Conservation (phyloP, 345 rosid genomes). For the Populus simonii region DNA sequence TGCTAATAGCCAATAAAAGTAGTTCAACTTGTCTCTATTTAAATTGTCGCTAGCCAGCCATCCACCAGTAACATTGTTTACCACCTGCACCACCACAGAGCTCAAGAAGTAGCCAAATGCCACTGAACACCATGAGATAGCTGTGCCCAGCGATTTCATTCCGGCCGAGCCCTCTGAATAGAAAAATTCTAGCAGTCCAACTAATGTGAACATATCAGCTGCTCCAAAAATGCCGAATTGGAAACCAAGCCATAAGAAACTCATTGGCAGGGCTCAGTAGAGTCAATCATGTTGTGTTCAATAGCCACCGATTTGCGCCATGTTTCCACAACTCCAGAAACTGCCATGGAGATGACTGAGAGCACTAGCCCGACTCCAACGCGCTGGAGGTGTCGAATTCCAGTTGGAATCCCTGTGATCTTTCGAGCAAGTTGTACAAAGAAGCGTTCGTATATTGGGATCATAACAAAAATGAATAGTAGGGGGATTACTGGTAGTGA, state of each 20-base stretch:
- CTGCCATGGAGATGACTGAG: conserved; percentile 53
- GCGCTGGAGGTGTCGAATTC: conserved; percentile 54
- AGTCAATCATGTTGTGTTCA: conserved; percentile 48
- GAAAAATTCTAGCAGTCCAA: conserved; percentile 58
- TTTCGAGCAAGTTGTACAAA: conserved; percentile 51
- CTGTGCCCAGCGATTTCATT: conserved; percentile 53
- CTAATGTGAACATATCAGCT: conserved; percentile 55
- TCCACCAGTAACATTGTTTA: conserved; percentile 55
- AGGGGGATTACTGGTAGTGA: conserved; percentile 57
- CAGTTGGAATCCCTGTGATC: conserved; percentile 53
- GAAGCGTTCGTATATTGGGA: conserved; percentile 51
- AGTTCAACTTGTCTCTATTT: conserved; percentile 38
- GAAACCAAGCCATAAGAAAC: conserved; percentile 56
- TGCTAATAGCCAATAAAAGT: conserved; percentile 45
- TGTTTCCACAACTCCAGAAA: conserved; percentile 51
- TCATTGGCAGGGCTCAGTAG: conserved; percentile 45
- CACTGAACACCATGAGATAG: conserved; percentile 50
- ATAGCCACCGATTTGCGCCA: conserved; percentile 45
- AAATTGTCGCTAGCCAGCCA: conserved; percentile 47
- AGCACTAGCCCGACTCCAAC: conserved; percentile 51
- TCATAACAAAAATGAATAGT: conserved; percentile 41
- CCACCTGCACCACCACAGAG: conserved; percentile 47
- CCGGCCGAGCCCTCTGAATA: conserved; percentile 54
- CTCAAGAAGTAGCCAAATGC: conserved; percentile 58
- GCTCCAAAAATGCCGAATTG: conserved; percentile 57